These are phyloP conservation scores for Suhomyces atakaporum DNA, from an alignment of 1,139 yeast species.

Conservation along the genomic window DNA sequence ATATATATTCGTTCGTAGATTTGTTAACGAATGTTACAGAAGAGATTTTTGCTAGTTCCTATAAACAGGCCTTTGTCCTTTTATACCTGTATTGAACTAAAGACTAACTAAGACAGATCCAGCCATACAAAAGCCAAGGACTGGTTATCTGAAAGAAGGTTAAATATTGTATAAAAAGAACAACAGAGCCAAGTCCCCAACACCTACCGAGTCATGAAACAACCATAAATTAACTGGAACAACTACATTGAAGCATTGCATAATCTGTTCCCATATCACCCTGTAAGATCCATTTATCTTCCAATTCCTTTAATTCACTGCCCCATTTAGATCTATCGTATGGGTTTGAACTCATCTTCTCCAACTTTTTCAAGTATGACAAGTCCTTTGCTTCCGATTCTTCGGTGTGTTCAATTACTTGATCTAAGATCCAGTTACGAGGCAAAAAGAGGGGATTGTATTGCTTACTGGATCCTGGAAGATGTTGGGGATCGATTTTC, in stretches of 20 bases:
- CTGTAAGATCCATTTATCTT: slow-evolving; percentile 53
- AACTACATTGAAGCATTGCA: slow-evolving; percentile 65
- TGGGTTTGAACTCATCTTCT: slow-evolving; percentile 65
- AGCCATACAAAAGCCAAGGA: too few relatives aligned
- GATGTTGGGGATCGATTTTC: slow-evolving; percentile 26
- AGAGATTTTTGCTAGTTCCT: too few relatives aligned
- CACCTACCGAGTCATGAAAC: too few relatives aligned
- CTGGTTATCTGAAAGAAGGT: too few relatives aligned
- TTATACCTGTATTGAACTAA: too few relatives aligned
- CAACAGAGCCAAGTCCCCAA: too few relatives aligned
- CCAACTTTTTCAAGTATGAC: slow-evolving; percentile 51
- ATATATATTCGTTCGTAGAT: too few relatives aligned
- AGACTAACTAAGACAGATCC: too few relatives aligned
- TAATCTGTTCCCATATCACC: slow-evolving; percentile 47
- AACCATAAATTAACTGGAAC: slow-evolving; percentile 52
- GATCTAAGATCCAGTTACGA: slow-evolving; percentile 83
- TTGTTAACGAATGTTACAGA: too few relatives aligned
- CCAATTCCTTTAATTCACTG: slow-evolving; percentile 55
- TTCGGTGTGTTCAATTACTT: slow-evolving; percentile 61
- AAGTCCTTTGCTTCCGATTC: slow-evolving; percentile 40
- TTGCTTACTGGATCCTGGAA: slow-evolving; percentile 42
- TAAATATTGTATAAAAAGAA: too few relatives aligned
- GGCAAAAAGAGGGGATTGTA: slow-evolving; percentile 83
- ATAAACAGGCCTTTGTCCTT: too few relatives aligned
- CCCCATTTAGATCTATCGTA: slow-evolving; percentile 67